These are phyloP conservation scores for Xylaria curta DNA, from an alignment of 495 filamentous ascomycete species.

Conservation along the genomic window DNA sequence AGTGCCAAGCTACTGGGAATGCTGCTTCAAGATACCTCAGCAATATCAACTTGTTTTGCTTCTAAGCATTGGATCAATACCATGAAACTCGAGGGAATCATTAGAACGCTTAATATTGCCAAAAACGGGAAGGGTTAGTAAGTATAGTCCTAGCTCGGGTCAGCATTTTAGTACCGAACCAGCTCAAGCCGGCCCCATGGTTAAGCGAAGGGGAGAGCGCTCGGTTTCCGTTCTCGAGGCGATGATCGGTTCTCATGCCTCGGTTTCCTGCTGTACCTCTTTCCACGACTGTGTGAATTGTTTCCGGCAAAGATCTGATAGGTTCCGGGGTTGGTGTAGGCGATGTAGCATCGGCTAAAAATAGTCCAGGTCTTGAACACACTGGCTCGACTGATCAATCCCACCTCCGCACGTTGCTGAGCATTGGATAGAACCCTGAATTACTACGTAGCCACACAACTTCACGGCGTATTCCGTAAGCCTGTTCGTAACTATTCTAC, in stretches of 20 bases:
- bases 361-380: background rate
- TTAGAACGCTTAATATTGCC: background rate
- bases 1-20: background rate
- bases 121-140: background rate
- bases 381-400: background rate
- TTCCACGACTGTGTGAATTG: background rate
- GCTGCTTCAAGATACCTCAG: background rate
- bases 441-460: background rate
- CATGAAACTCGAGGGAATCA: background rate
- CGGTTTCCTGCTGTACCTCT: background rate
- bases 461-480: slow-evolving; percentile 5
- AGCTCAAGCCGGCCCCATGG: background rate
- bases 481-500: background rate
- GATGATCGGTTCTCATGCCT: background rate
- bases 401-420: background rate
- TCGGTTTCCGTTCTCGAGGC: background rate
- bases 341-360: background rate
- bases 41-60: background rate
- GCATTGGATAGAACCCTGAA: background rate
- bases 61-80: background rate
- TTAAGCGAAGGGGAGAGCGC: background rate
- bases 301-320: background rate
- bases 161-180: background rate
- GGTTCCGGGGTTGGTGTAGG: background rate
- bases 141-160: background rate